A percentile compares a stretch with the other conserved stretches of the same genome.
These are phyloP conservation scores for Fragilariopsis cylindrus DNA, from an alignment of 108 stramenopile species.

Conservation along the genomic window DNA sequence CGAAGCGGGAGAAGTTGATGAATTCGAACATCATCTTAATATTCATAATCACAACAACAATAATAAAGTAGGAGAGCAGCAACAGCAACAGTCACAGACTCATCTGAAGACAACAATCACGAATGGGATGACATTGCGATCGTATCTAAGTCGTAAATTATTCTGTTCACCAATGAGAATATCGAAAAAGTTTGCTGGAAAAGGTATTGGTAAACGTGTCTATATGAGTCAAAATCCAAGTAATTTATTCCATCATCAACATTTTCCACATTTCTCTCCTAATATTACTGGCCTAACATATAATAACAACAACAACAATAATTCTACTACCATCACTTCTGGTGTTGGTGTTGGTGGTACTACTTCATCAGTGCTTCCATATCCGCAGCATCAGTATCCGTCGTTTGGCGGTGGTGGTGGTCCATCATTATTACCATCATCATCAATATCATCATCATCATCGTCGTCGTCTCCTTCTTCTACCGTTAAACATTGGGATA, in stretches of 20 bases:
- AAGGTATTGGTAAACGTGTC: constrained; percentile 45
- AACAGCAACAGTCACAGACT: background rate
- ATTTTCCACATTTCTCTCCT: background rate
- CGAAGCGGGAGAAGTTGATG: constrained; percentile 76
- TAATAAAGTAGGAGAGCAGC: background rate
- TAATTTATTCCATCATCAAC: background rate
- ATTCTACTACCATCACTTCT: no score
- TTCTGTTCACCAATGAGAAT: constrained; percentile 96
- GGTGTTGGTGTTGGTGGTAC: no score
- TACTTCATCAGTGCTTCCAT: no score
- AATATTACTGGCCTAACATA: background rate
- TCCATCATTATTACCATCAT: no score
- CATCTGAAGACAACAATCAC: constrained; percentile 5
- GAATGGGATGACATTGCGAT: constrained; percentile 91
- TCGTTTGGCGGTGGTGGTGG: no score
- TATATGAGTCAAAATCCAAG: constrained; percentile 16
- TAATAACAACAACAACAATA: background rate
- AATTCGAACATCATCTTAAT: constrained; percentile 28
- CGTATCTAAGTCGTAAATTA: constrained; percentile 88
- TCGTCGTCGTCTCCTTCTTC: background rate
- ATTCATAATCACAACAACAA: background rate
- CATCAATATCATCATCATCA: no score
- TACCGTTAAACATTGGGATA: background rate
- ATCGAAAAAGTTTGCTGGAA: constrained; percentile 77
- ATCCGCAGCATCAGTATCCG: no score